Base-by-base conservation (phyloP, 1,284 basidiomycete genomes). In the Entoloma clypeatum region DNA sequence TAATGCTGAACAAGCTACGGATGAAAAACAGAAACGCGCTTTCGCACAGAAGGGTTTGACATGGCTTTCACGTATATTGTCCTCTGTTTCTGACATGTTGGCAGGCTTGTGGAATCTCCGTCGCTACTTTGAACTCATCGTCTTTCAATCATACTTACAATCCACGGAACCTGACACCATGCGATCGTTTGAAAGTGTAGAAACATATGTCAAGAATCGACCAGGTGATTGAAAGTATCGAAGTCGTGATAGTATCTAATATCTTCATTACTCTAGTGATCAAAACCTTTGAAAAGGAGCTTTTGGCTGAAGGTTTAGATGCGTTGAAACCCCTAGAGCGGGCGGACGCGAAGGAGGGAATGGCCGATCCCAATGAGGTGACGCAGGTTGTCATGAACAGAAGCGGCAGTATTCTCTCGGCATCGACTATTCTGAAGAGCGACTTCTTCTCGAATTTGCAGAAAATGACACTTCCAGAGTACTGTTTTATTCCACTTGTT, bases 361-460 rank as follows among this genome's bases (percentile, higher is more conserved):
- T 90, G 55, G 92, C 92, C 6, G 77, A 89, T 47, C 87, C 88
- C 1, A 93, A 95, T 55, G 93, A 96, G 63, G 91, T 91, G 23
- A 79, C 81, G 8, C 74, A 83, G 45, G 77, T 94, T 9, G 94
- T 99, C 10, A 75, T 81, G 18, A 88, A 87, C 54, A 81, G 96
- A 36, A 78, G 78, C 4, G 96, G 96, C 5, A 82, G 75, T 44
- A 90, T 99, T 46, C 67, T 99, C 1, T 95, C 92, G 3, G 87
- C 90, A 0, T 92, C 86, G 9, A 95, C 93, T 1, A 97, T 99
- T 56, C 73, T 99, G 58, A 99, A 99, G 69, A 94, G 90, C 43
- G 94, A 98, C 63, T 94, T 97, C 69, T 98, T 98, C 75, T 83
- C 81, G 2, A 92, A 92, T 51, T 60, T 97, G 35, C 94, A 97